Percentiles rank a stretch among this genome's conserved stretches.
These are phyloP conservation scores for Aureobasidium sp. DNA, from an alignment of 2,329 filamentous ascomycete species.

Conservation along the genomic window DNA sequence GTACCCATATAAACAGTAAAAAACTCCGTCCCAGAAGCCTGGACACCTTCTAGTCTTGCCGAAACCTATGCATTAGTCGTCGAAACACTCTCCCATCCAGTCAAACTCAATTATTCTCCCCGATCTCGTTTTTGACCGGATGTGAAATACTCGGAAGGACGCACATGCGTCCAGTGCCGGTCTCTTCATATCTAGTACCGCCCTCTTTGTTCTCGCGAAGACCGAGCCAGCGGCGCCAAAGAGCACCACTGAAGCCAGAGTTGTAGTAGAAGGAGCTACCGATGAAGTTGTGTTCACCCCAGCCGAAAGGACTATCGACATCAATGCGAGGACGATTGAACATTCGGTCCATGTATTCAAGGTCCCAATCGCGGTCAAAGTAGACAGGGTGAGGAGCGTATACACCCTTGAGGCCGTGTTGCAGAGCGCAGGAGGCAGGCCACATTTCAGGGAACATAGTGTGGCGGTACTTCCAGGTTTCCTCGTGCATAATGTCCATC, in stretches of 20 bases:
- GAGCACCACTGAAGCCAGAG: constrained; percentile 39
- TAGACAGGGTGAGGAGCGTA: constrained; percentile 73
- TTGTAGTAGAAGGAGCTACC: constrained; percentile 48
- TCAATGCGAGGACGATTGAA: constrained; percentile 43
- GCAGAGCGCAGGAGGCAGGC: constrained; percentile 62
- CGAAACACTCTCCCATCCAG: neutral
- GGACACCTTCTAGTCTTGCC: constrained; percentile 3
- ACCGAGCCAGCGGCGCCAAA: constrained; percentile 46
- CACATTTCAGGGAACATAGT: constrained; percentile 74
- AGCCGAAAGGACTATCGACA: constrained; percentile 43
- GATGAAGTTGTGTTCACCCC: constrained; percentile 46
- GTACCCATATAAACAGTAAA: neutral
- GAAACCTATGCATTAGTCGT: constrained; percentile 7
- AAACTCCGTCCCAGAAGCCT: constrained; percentile 1
- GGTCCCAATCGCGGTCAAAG: constrained; percentile 66
- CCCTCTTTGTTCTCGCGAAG: constrained; percentile 39
- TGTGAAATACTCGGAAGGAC: constrained; percentile 36
- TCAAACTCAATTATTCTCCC: neutral
- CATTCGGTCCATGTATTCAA: constrained; percentile 39
- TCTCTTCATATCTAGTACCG: constrained; percentile 29
- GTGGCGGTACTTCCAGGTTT: constrained; percentile 66
- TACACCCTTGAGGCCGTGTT: constrained; percentile 73
- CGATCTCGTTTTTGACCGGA: constrained; percentile 42
- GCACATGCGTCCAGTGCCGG: constrained; percentile 40
- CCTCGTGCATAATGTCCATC: constrained; percentile 69